Conservation (phyloP, 257 asterid genomes). For the Pogostemon cablin region DNA sequence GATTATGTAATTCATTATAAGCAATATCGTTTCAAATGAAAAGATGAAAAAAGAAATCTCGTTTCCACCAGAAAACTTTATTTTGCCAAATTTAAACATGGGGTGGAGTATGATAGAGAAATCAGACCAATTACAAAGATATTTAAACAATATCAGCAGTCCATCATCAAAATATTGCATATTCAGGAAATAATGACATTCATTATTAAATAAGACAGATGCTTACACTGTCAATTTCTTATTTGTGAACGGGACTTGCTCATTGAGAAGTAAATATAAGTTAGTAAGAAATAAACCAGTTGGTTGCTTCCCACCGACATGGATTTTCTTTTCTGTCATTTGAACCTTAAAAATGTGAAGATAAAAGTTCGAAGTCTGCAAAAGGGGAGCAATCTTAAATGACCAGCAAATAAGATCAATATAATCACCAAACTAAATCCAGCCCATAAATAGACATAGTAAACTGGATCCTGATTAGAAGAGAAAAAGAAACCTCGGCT, state of each 20-base stretch:
- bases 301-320: constrained; percentile 93
- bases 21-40: constrained; percentile 10
- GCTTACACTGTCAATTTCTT: constrained; percentile 75
- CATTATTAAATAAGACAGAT: constrained; percentile 16
- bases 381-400: constrained; percentile 28
- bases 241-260: constrained; percentile 87
- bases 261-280: constrained; percentile 72
- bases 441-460: constrained; percentile 16
- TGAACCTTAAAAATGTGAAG: constrained; percentile 90
- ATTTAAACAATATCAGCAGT: constrained; percentile 11
- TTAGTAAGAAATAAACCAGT: constrained; percentile 74
- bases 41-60: neutral
- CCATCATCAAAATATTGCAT: constrained; percentile 15
- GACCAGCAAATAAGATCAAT: constrained; percentile 28
- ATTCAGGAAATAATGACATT: constrained; percentile 21
- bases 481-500: neutral
- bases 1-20: neutral
- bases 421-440: constrained; percentile 19
- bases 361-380: constrained; percentile 91
- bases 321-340: constrained; percentile 74
- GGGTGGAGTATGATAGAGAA: neutral
- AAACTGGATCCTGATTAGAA: constrained; percentile 12
- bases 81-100: neutral
- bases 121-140: neutral
- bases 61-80: neutral